These are phyloP conservation scores for Schizophyllum commune DNA, from an alignment of 1,284 basidiomycete species.

Conservation along the genomic window DNA sequence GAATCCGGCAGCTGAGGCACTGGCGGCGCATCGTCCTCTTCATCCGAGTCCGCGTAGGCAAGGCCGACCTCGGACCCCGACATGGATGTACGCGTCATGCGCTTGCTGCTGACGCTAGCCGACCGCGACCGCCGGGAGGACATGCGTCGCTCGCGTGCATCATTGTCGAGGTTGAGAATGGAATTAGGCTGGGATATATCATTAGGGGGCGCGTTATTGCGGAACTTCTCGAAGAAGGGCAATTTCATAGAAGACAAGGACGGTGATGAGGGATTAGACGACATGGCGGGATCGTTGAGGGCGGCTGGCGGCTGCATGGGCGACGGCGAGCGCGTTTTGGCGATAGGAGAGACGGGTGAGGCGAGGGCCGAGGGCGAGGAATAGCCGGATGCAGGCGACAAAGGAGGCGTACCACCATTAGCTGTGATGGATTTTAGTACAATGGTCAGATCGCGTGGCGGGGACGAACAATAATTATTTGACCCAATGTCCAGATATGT, in stretches of 20 bases:
- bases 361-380: background rate
- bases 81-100: slow-evolving; percentile 17
- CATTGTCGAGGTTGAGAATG: slow-evolving; percentile 12
- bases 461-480: background rate
- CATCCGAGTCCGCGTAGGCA: slow-evolving; percentile 45
- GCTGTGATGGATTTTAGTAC: background rate
- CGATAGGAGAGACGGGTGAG: background rate
- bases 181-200: slow-evolving; percentile 12
- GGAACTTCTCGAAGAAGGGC: slow-evolving; percentile 37
- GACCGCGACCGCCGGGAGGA: background rate
- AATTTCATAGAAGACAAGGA: slow-evolving; percentile 3
- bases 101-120: background rate
- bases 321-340: background rate
- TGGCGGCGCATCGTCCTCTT: slow-evolving; percentile 25
- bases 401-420: background rate
- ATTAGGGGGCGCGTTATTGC: slow-evolving; percentile 21
- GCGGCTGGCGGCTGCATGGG: background rate
- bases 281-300: slow-evolving; percentile 3
- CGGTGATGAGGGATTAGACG: slow-evolving; percentile 1
- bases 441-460: background rate
- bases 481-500: slow-evolving; percentile 41
- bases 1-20: background rate
- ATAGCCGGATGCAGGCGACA: background rate
- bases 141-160: slow-evolving; percentile 1
- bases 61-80: slow-evolving; percentile 39